phyloP scores from a whole-genome alignment of 179 eudicot species.

The Beta lomatogona region DNA sequence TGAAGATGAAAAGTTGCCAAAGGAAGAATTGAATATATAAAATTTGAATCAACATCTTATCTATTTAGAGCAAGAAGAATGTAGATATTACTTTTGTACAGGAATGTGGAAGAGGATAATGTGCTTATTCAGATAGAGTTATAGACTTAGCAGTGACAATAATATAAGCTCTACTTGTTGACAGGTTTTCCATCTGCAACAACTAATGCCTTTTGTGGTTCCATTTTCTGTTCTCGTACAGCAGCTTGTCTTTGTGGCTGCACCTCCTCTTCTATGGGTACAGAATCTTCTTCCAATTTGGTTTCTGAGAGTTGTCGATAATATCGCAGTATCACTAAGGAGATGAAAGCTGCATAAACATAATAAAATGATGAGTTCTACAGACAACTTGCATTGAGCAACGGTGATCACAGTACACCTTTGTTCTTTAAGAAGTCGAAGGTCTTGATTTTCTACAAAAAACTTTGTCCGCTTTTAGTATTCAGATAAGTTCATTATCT shows the following conservation, averaged over 20 bases:
- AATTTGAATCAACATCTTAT: neutral
- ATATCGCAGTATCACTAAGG: constrained; percentile 66
- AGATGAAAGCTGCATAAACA: constrained; percentile 59
- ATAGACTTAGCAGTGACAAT: neutral
- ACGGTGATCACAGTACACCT: neutral
- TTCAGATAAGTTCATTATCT: no score
- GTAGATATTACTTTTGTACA: constrained; percentile 30
- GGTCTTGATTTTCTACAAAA: neutral
- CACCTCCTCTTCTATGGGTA: constrained; percentile 28
- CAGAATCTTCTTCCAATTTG: constrained; percentile 27
- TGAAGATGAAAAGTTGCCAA: constrained; percentile 7
- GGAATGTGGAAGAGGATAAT: constrained; percentile 13
- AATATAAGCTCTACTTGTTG: neutral
- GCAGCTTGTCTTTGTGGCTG: constrained; percentile 31
- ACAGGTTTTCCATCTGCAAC: constrained; percentile 23
- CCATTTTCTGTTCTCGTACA: constrained; percentile 22
- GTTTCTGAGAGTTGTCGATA: constrained; percentile 43
- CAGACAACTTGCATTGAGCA: neutral
- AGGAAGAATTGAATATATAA: constrained; percentile 21
- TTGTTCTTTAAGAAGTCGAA: no score
- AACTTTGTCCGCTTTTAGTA: no score
- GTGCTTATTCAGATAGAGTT: no score
- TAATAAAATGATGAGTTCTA: neutral
- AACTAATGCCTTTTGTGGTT: constrained; percentile 45
- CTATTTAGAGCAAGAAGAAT: neutral